Percentiles rank a stretch among this genome's conserved stretches.
These are phyloP conservation scores for Metschnikowia amazonensis DNA, from an alignment of 805 yeast species.

Conservation along the genomic window DNA sequence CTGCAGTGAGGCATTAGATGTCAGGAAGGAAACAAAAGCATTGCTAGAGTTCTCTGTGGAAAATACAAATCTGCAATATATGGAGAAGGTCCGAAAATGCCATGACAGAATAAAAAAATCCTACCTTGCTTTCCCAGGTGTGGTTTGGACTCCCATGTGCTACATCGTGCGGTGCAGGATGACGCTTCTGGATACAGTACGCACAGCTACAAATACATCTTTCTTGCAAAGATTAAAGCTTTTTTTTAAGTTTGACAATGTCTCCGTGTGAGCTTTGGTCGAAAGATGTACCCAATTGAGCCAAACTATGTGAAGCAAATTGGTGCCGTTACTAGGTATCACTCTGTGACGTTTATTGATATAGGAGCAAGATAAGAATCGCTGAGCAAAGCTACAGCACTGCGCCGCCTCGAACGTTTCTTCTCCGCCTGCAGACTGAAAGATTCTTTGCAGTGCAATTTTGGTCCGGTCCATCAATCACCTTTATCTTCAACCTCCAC, in stretches of 20 bases:
- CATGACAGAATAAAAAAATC: neutral
- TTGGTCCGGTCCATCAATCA: neutral
- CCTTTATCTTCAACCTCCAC: neutral
- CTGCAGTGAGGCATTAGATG: neutral
- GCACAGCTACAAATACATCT: neutral
- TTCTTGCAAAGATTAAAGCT: neutral
- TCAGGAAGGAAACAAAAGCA: neutral
- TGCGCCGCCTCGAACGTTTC: constrained; percentile 1
- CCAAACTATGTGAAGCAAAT: neutral
- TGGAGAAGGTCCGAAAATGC: no score
- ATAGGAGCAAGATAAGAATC: neutral
- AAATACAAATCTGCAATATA: no score
- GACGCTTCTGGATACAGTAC: neutral
- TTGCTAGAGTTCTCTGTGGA: no score
- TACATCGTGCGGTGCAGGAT: neutral
- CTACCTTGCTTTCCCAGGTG: no score
- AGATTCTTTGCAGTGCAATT: constrained; percentile 3
- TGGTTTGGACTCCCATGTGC: no score
- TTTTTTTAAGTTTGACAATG: neutral
- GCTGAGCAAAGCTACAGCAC: neutral
- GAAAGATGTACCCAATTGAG: neutral
- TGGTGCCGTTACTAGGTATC: neutral
- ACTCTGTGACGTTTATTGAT: neutral
- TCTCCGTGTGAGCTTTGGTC: neutral
- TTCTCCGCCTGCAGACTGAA: constrained; percentile 3